These are phyloP conservation scores for Calonectria crousiana DNA, from an alignment of 2,329 filamentous ascomycete genomes.

Conservation along the genomic window DNA sequence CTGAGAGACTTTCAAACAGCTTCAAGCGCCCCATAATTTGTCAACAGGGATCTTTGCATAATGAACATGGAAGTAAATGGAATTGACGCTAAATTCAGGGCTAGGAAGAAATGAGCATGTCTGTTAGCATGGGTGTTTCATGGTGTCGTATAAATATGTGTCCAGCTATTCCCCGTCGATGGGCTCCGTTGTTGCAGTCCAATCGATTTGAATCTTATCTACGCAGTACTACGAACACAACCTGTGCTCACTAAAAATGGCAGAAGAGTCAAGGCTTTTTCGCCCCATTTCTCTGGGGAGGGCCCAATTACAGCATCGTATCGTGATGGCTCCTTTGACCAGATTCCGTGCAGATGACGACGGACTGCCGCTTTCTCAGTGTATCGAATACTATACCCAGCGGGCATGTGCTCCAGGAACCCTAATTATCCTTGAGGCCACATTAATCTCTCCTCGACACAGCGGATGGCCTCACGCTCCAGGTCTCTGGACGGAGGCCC, in stretches of 20 bases:
- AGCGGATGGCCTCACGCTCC: conserved; percentile 2
- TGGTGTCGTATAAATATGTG: not conserved
- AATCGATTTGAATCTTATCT: not conserved
- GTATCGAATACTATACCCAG: not conserved
- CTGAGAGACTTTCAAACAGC: not conserved
- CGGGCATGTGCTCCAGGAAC: not conserved
- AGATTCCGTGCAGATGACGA: not conserved
- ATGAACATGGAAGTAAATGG: not conserved
- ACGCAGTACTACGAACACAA: not conserved
- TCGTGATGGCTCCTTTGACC: conserved; percentile 1
- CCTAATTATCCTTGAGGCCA: not conserved
- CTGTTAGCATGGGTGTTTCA: not conserved
- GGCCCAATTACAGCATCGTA: not conserved
- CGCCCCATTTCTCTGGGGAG: not conserved
- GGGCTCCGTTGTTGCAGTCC: not conserved
- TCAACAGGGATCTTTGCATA: not conserved
- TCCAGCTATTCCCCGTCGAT: not conserved
- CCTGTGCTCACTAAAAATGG: not conserved
- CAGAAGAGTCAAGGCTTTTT: not conserved
- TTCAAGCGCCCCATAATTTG: not conserved
- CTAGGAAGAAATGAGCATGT: not conserved
- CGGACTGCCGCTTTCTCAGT: not conserved
- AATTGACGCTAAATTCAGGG: not conserved
- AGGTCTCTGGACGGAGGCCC: conserved; percentile 15
- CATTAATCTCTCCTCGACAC: not conserved